Percentiles rank a stretch among this genome's conserved stretches.
Conservation (phyloP, 306 rosid species). For the Corylus americana region DNA sequence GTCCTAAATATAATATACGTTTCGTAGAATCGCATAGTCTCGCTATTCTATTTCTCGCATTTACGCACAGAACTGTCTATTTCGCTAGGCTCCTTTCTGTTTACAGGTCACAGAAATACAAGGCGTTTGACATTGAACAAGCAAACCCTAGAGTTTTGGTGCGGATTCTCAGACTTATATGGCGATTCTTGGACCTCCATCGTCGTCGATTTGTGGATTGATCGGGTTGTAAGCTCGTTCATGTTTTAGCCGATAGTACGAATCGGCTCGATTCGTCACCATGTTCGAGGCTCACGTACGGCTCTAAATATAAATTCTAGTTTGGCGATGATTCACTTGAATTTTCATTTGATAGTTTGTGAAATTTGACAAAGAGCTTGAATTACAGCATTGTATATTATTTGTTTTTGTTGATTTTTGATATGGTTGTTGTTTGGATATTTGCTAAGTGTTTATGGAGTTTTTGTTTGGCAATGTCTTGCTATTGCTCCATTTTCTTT, state of each 20-base stretch:
- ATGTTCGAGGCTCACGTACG: conserved; percentile 98
- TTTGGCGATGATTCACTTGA: neutral
- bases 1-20: too few species aligned
- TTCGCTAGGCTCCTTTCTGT: neutral
- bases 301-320: conserved; percentile 4
- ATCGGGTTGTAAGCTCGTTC: conserved; percentile 26
- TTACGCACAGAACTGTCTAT: neutral
- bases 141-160: conserved; percentile 37
- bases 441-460: neutral
- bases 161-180: conserved; percentile 10
- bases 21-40: too few species aligned
- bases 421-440: neutral
- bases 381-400: neutral
- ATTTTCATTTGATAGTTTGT: neutral
- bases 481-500: neutral
- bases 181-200: conserved; percentile 29
- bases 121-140: neutral
- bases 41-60: neutral
- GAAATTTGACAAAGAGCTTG: neutral
- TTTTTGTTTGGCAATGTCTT: neutral
- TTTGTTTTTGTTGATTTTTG: neutral
- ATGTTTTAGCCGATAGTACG: conserved; percentile 17
- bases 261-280: conserved; percentile 39
- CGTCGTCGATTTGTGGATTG: conserved; percentile 24
- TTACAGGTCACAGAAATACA: neutral